Conservation (phyloP, 2,329 filamentous ascomycete genomes). For the Chaetomiaceae sp. region DNA sequence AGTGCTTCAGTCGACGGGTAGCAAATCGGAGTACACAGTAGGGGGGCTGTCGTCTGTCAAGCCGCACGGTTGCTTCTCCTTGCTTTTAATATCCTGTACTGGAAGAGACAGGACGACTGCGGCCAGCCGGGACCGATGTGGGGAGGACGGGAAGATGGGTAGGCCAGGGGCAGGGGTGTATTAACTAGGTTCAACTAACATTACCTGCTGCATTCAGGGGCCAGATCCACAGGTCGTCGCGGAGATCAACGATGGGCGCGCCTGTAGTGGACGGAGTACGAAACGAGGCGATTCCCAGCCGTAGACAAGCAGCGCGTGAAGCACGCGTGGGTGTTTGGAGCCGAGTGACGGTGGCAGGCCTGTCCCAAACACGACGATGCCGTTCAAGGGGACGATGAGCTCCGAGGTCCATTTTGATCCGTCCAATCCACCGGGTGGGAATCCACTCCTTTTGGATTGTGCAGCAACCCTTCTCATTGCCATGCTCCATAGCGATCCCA, state of each 20-base stretch:
- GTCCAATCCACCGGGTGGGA: too few relatives aligned
- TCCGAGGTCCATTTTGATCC: too few relatives aligned
- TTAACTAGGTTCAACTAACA: too few relatives aligned
- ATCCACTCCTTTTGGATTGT: not conserved
- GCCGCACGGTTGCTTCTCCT: not conserved
- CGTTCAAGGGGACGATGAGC: not conserved
- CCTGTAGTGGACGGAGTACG: not conserved
- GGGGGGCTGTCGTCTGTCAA: not conserved
- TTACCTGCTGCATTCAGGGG: too few relatives aligned
- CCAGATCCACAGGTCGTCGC: not conserved
- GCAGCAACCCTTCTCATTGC: not conserved
- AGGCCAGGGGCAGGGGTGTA: not conserved
- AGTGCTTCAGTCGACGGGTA: not conserved
- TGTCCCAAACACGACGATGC: too few relatives aligned
- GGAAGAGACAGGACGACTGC: not conserved
- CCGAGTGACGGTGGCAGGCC: too few relatives aligned
- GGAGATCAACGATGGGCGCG: not conserved
- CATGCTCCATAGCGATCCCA: not conserved
- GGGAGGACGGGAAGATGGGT: not conserved
- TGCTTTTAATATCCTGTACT: not conserved
- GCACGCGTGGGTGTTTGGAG: too few relatives aligned
- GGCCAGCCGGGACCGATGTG: slow-evolving; percentile 1
- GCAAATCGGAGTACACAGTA: not conserved
- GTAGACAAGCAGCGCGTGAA: too few relatives aligned
- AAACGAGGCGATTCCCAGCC: not conserved